Evolutionary conservation across 2,329 filamentous ascomycete species (phyloP), one percentile per base, ranked within the genome.

Genomic region (Sclerotinia sclerotiorum): DNA sequence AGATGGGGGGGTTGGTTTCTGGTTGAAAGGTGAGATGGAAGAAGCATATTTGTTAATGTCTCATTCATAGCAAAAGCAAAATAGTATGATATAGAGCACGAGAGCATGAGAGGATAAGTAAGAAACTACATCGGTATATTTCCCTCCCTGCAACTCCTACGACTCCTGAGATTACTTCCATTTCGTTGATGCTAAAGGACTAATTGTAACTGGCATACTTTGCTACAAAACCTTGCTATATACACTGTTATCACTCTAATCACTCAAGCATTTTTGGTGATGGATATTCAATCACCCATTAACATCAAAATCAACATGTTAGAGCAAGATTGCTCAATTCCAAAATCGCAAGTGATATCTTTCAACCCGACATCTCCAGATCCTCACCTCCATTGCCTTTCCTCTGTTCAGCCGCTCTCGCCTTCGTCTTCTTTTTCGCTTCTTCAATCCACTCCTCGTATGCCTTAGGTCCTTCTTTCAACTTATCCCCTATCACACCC

Each of bases 381-480:
- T 77, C 76, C 51, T 73, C 76, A 69, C 70, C 70, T 2, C 29
- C 69, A 27, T 52, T 67, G 44, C 68, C 71, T 68, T 75, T 75
- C 71, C 72, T 76, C 62, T 71, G 70, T 21, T 76, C 76, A 55
- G 72, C 73, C 11, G 70, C 58, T 65, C 76, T 73, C 71, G 79
- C 78, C 76, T 82, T 80, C 27, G 84, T 88, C 77, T 85, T 84
- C 71, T 81, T 80, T 80, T 89, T 84, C 21, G 88, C 88, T 68
- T 91, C 88, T 66, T 87, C 85, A 21, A 95, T 81, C 92, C 92
- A 96, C 74, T 82, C 82, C 1, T 89, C 84, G 78, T 94, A 95
- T 17, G 83, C 88, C 17, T 82, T 85, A 3, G 85, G 82, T 0
- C 87, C 90, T 72, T 90, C 84, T 69, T 84, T 82, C 52, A 96